phyloP scores from a whole-genome alignment of 2,329 filamentous ascomycete species.

The Scolecobasidium constrictum region DNA sequence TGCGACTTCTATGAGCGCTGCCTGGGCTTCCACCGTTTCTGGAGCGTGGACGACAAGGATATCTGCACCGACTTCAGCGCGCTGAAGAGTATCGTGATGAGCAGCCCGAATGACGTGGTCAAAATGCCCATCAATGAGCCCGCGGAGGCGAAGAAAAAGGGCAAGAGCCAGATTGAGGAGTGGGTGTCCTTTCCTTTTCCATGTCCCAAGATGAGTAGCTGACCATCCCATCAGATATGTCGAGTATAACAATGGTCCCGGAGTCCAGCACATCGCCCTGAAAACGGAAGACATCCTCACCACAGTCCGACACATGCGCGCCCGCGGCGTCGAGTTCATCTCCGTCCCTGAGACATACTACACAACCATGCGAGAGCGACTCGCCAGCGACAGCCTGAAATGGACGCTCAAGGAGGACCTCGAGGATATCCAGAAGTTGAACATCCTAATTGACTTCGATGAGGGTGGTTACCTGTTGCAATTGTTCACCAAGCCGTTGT shows the following conservation, averaged over 20 bases:
- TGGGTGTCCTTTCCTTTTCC: conserved; percentile 13
- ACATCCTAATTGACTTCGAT: conserved; percentile 92
- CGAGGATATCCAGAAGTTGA: conserved; percentile 61
- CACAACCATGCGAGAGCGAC: conserved; percentile 58
- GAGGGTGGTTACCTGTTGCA: conserved; percentile 75
- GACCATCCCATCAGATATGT: conserved; percentile 33
- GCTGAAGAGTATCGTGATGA: conserved; percentile 83
- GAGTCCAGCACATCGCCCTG: conserved; percentile 89
- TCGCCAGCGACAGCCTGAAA: conserved; percentile 46
- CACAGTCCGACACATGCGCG: conserved; percentile 66
- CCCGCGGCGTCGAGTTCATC: conserved; percentile 90
- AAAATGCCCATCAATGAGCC: conserved; percentile 99
- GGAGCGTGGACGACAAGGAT: conserved; percentile 87
- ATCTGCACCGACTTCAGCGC: conserved; percentile 91
- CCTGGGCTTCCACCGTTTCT: conserved; percentile 92
- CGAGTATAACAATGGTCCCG: conserved; percentile 78
- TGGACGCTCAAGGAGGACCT: conserved; percentile 65
- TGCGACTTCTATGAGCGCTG: conserved; percentile 73
- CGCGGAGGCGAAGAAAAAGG: conserved; percentile 81
- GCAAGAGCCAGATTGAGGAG: conserved; percentile 89
- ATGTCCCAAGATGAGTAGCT: not conserved
- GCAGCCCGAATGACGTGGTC: conserved; percentile 69
- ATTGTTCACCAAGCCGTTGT: conserved; percentile 58
- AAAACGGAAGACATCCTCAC: conserved; percentile 70
- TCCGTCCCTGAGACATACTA: conserved; percentile 83